These are phyloP conservation scores for Fusarium xylarioides DNA, from an alignment of 2,329 filamentous ascomycete species.

Conservation along the genomic window DNA sequence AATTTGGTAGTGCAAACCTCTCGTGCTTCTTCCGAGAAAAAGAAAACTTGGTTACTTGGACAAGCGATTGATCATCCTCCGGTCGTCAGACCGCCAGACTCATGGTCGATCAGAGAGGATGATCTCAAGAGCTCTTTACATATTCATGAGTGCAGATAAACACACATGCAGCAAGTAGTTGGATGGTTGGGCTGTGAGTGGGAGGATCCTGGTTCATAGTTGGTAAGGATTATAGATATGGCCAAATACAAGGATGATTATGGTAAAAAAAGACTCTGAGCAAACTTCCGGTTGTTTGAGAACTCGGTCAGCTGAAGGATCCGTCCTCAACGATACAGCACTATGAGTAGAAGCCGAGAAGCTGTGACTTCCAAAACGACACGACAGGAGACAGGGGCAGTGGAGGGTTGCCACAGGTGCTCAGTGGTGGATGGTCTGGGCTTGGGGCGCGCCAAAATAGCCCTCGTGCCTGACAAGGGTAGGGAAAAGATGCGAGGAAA, in stretches of 20 bases:
- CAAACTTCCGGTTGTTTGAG: conserved; percentile 13
- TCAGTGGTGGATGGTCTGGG: conserved; percentile 24
- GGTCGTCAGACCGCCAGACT: conserved; percentile 26
- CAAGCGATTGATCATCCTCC: conserved; percentile 23
- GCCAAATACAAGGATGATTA: conserved; percentile 1
- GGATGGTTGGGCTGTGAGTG: neutral
- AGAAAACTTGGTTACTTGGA: neutral
- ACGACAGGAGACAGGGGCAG: conserved; percentile 16
- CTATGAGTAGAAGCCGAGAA: neutral
- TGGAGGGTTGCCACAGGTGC: conserved; percentile 15
- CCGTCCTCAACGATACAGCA: conserved; percentile 4
- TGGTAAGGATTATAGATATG: neutral
- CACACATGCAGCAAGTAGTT: neutral
- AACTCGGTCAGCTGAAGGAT: conserved; percentile 24
- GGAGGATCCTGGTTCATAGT: neutral
- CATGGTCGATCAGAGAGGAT: conserved; percentile 25
- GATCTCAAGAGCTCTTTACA: conserved; percentile 6
- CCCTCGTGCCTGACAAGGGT: conserved; percentile 16
- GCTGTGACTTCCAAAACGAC: conserved; percentile 19
- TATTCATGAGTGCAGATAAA: neutral
- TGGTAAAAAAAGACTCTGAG: neutral
- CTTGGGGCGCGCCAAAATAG: conserved; percentile 16
- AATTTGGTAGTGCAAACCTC: conserved; percentile 8
- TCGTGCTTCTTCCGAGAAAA: neutral
- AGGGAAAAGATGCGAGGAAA: neutral